Evolutionary conservation across 2,329 filamentous ascomycete species (phyloP).

Genomic region (Pyrenophora seminiperda): DNA sequence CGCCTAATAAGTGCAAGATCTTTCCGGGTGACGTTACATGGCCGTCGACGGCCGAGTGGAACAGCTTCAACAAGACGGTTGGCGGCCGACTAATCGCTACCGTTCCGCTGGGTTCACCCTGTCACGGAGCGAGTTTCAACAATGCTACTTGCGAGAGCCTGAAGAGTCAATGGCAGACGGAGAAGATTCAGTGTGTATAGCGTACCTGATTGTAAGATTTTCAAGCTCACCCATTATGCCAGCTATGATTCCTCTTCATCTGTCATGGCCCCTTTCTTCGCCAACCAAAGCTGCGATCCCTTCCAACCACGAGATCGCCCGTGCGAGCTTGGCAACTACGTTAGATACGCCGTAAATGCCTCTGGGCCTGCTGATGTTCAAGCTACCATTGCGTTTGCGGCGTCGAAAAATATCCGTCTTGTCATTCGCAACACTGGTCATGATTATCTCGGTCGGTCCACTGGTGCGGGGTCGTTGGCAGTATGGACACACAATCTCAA

Average conservation of each 20-base stretch:
- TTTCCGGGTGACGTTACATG: slow-evolving; percentile 33
- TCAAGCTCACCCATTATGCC: background rate
- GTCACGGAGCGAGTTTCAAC: slow-evolving; percentile 23
- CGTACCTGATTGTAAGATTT: background rate
- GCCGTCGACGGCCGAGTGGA: slow-evolving; percentile 25
- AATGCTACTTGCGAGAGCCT: slow-evolving; percentile 20
- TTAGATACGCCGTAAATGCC: slow-evolving; percentile 28
- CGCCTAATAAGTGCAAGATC: slow-evolving; percentile 21
- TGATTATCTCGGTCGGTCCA: slow-evolving; percentile 32
- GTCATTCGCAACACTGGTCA: slow-evolving; percentile 40
- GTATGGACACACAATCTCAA: slow-evolving; percentile 33
- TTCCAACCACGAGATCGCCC: slow-evolving; percentile 22
- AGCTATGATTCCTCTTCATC: slow-evolving; percentile 31
- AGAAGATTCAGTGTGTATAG: slow-evolving; percentile 21
- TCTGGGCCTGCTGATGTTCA: slow-evolving; percentile 20
- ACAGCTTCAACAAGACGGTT: slow-evolving; percentile 24
- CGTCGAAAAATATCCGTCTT: slow-evolving; percentile 31
- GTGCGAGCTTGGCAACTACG: slow-evolving; percentile 31
- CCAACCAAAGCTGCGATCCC: slow-evolving; percentile 33
- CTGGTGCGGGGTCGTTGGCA: slow-evolving; percentile 19
- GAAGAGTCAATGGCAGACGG: slow-evolving; percentile 20
- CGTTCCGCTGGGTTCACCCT: slow-evolving; percentile 29
- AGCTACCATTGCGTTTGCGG: slow-evolving; percentile 28
- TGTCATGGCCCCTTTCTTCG: slow-evolving; percentile 31
- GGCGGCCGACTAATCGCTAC: slow-evolving; percentile 27